These are phyloP conservation scores for Chenopodium berlandieri DNA, from an alignment of 148 eudicot species.

Conservation along the genomic window DNA sequence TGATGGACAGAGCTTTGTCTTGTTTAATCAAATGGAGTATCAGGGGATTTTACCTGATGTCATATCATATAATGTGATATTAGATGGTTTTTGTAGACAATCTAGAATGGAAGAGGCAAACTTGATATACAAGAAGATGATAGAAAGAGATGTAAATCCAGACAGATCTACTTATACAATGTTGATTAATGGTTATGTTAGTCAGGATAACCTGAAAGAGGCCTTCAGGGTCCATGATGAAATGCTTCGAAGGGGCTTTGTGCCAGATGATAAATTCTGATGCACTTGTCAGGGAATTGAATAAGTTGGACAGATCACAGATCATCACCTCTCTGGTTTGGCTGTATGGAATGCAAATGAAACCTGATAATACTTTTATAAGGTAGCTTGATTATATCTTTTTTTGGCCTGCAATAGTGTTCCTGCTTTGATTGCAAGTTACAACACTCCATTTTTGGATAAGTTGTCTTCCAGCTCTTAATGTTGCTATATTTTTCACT, in stretches of 20 bases:
- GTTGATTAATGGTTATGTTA: constrained; percentile 68
- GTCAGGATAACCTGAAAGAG: constrained; percentile 65
- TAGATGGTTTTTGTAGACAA: constrained; percentile 66
- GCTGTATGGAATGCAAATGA: neutral
- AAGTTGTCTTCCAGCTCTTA: neutral
- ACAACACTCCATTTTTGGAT: neutral
- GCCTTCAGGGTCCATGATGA: constrained; percentile 78
- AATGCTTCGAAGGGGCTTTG: constrained; percentile 73
- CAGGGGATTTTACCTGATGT: constrained; percentile 61
- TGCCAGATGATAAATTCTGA: constrained; percentile 76
- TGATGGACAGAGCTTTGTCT: constrained; percentile 49
- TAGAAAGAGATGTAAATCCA: constrained; percentile 56
- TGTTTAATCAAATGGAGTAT: constrained; percentile 64
- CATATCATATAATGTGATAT: constrained; percentile 60
- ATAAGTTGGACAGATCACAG: neutral
- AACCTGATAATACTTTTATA: neutral
- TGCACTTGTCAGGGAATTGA: neutral
- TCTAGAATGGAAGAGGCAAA: constrained; percentile 71
- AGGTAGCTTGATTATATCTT: constrained; percentile 15
- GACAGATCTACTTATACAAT: constrained; percentile 61
- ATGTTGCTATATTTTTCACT: neutral
- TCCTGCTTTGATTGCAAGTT: neutral
- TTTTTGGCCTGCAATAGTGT: neutral
- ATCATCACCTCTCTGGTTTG: neutral
- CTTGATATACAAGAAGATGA: constrained; percentile 55